Conservation (phyloP, 164 flowering plant genomes). For the Amborella trichopoda region DNA sequence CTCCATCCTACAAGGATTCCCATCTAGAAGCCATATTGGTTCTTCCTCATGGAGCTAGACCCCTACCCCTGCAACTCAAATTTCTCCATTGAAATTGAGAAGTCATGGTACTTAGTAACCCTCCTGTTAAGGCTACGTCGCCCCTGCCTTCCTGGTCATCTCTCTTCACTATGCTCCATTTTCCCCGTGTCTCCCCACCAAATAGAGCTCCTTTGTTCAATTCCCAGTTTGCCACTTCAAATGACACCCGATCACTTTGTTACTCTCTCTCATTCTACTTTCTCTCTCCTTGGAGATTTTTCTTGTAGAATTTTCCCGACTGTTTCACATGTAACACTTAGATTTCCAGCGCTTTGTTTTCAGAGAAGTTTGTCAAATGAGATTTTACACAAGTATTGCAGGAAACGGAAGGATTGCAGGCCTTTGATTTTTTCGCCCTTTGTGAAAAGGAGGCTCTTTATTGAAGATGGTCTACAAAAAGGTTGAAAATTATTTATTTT, state of each 20-base stretch:
- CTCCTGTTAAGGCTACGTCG: constrained; percentile 20
- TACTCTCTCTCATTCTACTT: constrained; percentile 12
- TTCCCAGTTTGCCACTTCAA: constrained; percentile 30
- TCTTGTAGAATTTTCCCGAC: too few relatives aligned
- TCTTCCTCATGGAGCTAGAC: constrained; percentile 1
- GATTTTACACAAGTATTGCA: constrained; percentile 12
- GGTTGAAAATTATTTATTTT: neutral
- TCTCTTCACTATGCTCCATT: constrained; percentile 18
- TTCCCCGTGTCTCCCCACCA: constrained; percentile 17
- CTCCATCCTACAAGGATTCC: neutral
- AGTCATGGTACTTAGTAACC: constrained; percentile 25
- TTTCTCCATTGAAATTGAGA: constrained; percentile 11
- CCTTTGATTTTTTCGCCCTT: neutral
- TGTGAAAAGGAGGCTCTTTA: constrained; percentile 16
- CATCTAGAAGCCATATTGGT: neutral
- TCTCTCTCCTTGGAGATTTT: constrained; percentile 10
- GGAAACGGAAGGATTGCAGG: constrained; percentile 29
- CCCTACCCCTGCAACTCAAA: neutral
- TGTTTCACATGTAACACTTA: too few relatives aligned
- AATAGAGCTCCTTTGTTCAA: constrained; percentile 23
- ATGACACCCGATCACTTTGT: constrained; percentile 15
- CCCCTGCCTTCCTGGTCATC: constrained; percentile 20
- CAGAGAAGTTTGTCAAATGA: constrained; percentile 6
- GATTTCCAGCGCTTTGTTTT: too few relatives aligned
- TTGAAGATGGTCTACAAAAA: constrained; percentile 16